Evolutionary conservation across 768 basidiomycete genomes (phyloP), one percentile per base, ranked within the genome.

Genomic region (Mycena amicta): DNA sequence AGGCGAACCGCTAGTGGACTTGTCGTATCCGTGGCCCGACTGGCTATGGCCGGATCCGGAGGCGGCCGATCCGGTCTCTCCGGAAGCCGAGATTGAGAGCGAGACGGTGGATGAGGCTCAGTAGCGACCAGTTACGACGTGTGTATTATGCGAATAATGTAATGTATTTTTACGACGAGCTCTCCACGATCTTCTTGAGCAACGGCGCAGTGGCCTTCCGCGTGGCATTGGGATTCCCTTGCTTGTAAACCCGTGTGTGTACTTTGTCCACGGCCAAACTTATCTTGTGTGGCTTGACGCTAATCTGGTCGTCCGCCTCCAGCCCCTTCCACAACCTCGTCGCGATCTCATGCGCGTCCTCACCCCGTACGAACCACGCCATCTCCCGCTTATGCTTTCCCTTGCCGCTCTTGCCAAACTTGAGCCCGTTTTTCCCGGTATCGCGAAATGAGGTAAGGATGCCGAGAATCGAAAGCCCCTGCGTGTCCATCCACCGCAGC

Each of bases 401-500:
- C 39, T 77, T 77, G 27, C 68, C 70, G 33, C 62, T 70, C 57
- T 71, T 72, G n/a, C 67, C 71, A 12, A 67, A 57, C n/a, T n/a
- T n/a, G n/a, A n/a, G n/a, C n/a, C n/a, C n/a, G n/a, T n/a, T n/a
- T 58, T 77, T 79, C 59, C 75, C 77, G 28, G 69, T 68, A 45
- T 75, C 75, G 20, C 74, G 76, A 76, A 85, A 96, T 0, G 86
- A 82, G 4, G 93, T 95, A 41, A 98, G 79, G 30, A 95, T 81
- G 1, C 94, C 95, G 1, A 92, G 83, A 23, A 92, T 74, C 6
- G 83, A 78, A 4, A 98, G 73, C 0, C 74, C 74, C 13, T 85
- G 81, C 58, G 89, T 83, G 8, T 73, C 71, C 82, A 93, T 88
- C 85, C 88, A 97, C 26, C 70, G 71, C 20, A 71, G 52, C 0